Evolutionary conservation across 2,329 filamentous ascomycete genomes (phyloP), one percentile per base, ranked within the genome.

Genomic region (Epichloe sylvatica): DNA sequence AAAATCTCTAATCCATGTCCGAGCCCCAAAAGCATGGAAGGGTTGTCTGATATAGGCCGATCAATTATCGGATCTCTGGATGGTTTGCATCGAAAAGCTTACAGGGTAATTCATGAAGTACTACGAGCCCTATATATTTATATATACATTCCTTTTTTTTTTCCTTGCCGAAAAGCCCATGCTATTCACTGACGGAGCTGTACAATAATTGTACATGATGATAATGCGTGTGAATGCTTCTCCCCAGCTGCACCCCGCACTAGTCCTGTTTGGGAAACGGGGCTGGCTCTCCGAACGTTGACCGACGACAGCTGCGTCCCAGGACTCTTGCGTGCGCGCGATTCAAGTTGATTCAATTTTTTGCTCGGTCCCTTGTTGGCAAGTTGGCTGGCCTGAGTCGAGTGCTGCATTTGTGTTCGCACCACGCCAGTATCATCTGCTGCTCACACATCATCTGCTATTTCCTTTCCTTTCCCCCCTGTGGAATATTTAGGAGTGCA

Each of bases 201-300:
- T 30, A 30, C 8, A 30, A 30, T 30, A 17, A 17, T 17, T 17
- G 17, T 17, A 30, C 8, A 30, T 30, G 25, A 30, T 9, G 25
- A 30, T 30, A 9, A 30, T 9, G 25, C 25, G 25, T 30, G 25
- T 1, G 25, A 9, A 30, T 30, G 30, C 30, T 30, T 11, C 30
- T 30, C 1, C 3, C 3, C 30, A 30, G 25, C 30, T 30, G 30
- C 52, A 60, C 59, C 58, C 60, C 60, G 58, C 60, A 59, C 57
- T 62, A 61, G 53, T 51, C 59, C 45, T 19, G 49, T 55, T 61
- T 34, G 46, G 54, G 58, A 54, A 52, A 53, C 55, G 54, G 57
- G 54, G 58, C 53, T 23, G 54, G 58, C 53, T 23, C 39, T 45
- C 35, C 17, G 45, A 54, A 44, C 45, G 33, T 47, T 50, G 54